Conservation (phyloP, 176 grass and related monocot genomes). For the Zoysia pacifica region DNA sequence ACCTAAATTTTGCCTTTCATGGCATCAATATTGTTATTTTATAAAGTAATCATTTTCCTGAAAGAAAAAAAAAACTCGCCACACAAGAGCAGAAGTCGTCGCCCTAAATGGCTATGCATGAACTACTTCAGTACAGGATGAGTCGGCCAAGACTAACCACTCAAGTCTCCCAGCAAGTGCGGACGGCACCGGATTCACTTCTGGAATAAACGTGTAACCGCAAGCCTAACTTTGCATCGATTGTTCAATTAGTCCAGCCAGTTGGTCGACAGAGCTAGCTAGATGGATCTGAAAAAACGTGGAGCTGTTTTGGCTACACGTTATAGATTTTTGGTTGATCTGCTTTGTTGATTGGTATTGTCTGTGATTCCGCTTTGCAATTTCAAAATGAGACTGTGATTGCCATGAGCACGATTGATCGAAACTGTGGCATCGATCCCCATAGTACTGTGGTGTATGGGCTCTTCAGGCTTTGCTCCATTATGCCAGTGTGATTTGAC, state of each 20-base stretch:
- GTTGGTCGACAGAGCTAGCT: background rate
- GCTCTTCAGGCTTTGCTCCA: background rate
- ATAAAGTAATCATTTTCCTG: background rate
- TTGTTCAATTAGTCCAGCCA: background rate
- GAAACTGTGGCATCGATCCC: background rate
- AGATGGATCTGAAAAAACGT: background rate
- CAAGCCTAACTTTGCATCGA: slow-evolving; percentile 13
- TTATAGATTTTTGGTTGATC: background rate
- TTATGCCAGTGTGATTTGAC: slow-evolving; percentile 1
- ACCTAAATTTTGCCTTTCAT: background rate
- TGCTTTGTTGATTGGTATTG: background rate
- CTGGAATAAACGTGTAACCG: background rate
- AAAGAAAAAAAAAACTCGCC: background rate
- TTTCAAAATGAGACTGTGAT: background rate
- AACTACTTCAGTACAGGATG: background rate
- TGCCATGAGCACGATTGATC: slow-evolving; percentile 13
- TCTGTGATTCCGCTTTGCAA: background rate
- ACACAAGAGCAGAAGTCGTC: background rate
- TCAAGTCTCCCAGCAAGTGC: background rate
- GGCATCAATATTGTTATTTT: background rate
- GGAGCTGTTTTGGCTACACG: background rate
- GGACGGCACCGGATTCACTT: slow-evolving; percentile 28
- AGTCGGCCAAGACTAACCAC: background rate
- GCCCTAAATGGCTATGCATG: background rate
- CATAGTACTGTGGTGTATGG: background rate